A percentile compares a stretch with the other conserved stretches of the same genome.
Evolutionary conservation across 192 early-diverging fungal genomes (phyloP).

Genomic region (Haplosporangium gracile): DNA sequence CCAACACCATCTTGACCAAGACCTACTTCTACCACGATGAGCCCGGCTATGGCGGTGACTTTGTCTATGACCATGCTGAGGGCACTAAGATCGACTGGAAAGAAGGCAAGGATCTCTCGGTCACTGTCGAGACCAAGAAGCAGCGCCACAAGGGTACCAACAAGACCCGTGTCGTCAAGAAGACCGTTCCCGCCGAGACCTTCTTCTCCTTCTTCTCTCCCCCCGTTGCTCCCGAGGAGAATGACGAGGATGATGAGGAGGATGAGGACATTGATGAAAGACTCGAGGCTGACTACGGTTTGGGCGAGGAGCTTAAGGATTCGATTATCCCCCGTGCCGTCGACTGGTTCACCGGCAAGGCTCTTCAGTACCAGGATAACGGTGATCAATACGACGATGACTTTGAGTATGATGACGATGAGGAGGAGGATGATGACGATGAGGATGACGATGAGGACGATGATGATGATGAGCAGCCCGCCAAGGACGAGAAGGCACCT

Average conservation of each 20-base stretch:
- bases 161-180: conserved; percentile 98
- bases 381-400: conserved; percentile 75
- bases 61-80: conserved; percentile 93
- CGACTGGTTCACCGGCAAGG: conserved; percentile 99
- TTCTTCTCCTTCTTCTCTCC: conserved; percentile 99
- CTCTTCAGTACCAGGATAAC: conserved; percentile 86
- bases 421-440: conserved; percentile 74
- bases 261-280: conserved; percentile 80
- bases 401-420: conserved; percentile 62
- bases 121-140: conserved; percentile 97
- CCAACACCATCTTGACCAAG: conserved; percentile 89
- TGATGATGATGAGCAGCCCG: conserved; percentile 66
- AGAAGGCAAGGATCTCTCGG: conserved; percentile 94
- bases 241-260: conserved; percentile 74
- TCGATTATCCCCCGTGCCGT: conserved; percentile 95
- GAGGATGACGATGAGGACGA: conserved; percentile 66
- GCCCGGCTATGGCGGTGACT: conserved; percentile 82
- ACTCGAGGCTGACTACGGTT: conserved; percentile 95
- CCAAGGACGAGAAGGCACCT: conserved; percentile 68
- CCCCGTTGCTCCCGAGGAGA: conserved; percentile 77
- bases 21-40: conserved; percentile 93
- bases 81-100: conserved; percentile 97
- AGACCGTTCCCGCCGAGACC: conserved; percentile 94
- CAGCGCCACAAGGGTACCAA: conserved; percentile 99
- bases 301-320: conserved; percentile 99